Base-by-base conservation (phyloP, 805 yeast genomes). In the Kodamaea sagamina region DNA sequence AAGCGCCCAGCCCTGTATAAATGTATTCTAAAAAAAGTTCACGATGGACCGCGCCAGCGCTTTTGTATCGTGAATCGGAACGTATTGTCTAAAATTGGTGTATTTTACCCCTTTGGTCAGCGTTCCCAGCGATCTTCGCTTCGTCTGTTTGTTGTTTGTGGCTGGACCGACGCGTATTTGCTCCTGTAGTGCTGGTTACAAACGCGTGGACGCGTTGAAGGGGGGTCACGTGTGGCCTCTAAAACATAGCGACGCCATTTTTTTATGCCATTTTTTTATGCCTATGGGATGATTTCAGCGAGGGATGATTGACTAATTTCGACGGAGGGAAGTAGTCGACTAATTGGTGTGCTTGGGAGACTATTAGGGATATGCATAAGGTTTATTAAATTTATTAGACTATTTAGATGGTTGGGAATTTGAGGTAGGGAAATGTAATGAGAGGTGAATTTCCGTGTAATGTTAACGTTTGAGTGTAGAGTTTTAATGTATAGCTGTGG, bases 31-130 rank as follows among this genome's bases (percentile, higher is more conserved):
- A 16, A 34, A 21, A 34, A 18, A 18, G 19, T 34, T n/a, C 26
- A 12, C 17, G 25, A 19, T 19, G 34, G 9, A 13, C 19, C 34
- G 17, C 34, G 34, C 34, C 34, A 29, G 6, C 9, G 10, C 19
- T 29, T 29, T 29, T 29, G 34, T 15, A 29, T 17, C 32, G 34
- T 17, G 34, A 21, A 29, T 29, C 34, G 34, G 34, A 13, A 29
- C 15, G 37, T 18, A 34, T 34, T 34, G 37, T 34, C 27, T 21
- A n/a, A 34, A 34, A 11, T 34, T 34, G 37, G 37, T 34, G 37
- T 34, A 17, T 21, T 34, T 10, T 18, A 11, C 26, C 24, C 37
- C 21, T 32, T 28, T 6, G 17, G 32, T 8, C 32, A 4, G 6
- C 17, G 9, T n/a, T 28, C 9, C 8, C 4, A 15, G 18, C 10